Conservation (phyloP, 1,284 basidiomycete species). For the Trichosporon inkin region DNA sequence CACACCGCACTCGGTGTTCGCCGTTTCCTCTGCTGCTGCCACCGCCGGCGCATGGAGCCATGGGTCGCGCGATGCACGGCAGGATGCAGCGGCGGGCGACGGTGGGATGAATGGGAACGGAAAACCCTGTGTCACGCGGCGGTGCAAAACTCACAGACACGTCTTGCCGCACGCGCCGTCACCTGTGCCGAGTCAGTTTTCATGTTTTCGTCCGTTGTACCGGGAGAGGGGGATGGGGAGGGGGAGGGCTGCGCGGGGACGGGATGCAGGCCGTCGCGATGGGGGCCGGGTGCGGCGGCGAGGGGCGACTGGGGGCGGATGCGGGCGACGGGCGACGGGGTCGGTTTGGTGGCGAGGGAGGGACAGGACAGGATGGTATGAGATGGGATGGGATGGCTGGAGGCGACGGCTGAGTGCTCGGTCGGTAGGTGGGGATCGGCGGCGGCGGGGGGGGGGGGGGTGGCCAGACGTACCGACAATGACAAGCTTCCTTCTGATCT, state of each 20-base stretch:
- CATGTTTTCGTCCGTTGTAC: constrained; percentile 1
- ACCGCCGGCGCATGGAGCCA: neutral
- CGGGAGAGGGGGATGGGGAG: neutral
- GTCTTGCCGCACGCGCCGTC: constrained; percentile 58
- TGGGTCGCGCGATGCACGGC: neutral
- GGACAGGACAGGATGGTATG: no score
- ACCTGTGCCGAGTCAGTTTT: constrained; percentile 34
- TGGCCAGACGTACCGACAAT: constrained; percentile 47
- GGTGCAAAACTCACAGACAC: constrained; percentile 50
- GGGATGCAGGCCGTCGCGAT: neutral
- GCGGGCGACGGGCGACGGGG: neutral
- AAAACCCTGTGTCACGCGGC: constrained; percentile 12
- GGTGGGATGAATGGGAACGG: constrained; percentile 3
- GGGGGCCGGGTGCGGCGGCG: neutral
- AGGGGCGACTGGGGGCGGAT: neutral
- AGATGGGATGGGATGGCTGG: neutral
- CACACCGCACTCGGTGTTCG: no score
- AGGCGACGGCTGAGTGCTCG: no score
- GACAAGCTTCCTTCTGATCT: constrained; percentile 52
- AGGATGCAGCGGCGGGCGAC: neutral
- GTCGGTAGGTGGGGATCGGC: neutral
- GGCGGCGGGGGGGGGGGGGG: neutral
- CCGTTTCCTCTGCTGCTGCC: no score
- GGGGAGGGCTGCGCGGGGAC: neutral
- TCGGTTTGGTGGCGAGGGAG: constrained; percentile 2